Conservation (phyloP, 164 flowering plant species). For the Aristolochia contorta region DNA sequence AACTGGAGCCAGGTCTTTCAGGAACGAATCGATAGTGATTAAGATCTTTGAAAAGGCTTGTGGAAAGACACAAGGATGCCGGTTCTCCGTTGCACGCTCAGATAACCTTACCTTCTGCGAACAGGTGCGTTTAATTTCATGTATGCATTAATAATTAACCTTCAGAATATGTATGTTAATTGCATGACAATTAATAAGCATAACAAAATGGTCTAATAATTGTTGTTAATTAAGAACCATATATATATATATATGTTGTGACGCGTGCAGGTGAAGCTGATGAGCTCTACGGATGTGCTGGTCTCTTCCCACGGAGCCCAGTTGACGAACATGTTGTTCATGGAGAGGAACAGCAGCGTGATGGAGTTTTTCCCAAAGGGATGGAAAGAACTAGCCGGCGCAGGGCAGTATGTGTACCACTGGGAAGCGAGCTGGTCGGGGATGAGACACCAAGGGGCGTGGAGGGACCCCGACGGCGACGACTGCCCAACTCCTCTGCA, state of each 20-base stretch:
- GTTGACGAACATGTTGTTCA: conserved; percentile 60
- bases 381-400: conserved; percentile 64
- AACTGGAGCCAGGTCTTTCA: conserved; percentile 60
- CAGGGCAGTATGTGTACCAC: conserved; percentile 58
- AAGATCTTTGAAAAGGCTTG: conserved; percentile 53
- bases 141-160: too few relatives aligned
- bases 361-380: conserved; percentile 89
- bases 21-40: conserved; percentile 43
- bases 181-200: too few relatives aligned
- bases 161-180: too few relatives aligned
- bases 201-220: too few relatives aligned
- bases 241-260: too few relatives aligned
- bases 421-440: conserved; percentile 21
- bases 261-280: conserved; percentile 6
- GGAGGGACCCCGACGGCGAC: conserved; percentile 53
- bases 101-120: conserved; percentile 61
- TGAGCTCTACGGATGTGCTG: conserved; percentile 25
- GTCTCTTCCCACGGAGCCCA: conserved; percentile 76
- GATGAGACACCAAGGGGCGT: conserved; percentile 68
- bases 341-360: conserved; percentile 18
- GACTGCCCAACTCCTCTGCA: conserved; percentile 40
- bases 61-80: conserved; percentile 42
- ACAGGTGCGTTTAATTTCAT: conserved; percentile 34
- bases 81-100: conserved; percentile 44
- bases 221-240: background rate